These are phyloP conservation scores for Podospora sp. DNA, from an alignment of 495 filamentous ascomycete species.

Conservation along the genomic window DNA sequence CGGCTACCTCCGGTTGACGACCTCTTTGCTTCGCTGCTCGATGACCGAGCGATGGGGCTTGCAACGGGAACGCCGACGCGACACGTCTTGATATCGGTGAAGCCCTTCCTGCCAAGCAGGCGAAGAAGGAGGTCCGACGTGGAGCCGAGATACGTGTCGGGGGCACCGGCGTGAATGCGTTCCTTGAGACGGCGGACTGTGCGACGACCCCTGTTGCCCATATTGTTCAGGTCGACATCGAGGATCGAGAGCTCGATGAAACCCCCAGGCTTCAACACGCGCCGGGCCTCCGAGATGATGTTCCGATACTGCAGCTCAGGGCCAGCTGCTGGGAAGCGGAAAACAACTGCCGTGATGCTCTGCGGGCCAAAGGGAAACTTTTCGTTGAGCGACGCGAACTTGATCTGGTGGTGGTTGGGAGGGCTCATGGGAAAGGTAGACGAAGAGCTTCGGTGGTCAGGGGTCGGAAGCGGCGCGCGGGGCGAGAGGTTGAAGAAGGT, in stretches of 20 bases:
- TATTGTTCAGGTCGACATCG: slow-evolving; percentile 84
- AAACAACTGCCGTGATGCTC: slow-evolving; percentile 82
- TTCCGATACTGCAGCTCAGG: slow-evolving; percentile 75
- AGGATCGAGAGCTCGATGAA: slow-evolving; percentile 86
- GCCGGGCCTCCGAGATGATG: slow-evolving; percentile 83
- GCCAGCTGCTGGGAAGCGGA: slow-evolving; percentile 81
- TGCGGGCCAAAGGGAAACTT: slow-evolving; percentile 86
- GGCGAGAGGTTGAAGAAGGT: slow-evolving; percentile 83
- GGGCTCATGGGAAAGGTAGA: slow-evolving; percentile 60
- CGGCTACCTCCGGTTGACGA: neutral
- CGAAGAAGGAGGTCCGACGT: slow-evolving; percentile 78
- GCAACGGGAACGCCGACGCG: slow-evolving; percentile 88
- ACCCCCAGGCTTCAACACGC: slow-evolving; percentile 87
- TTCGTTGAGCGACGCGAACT: slow-evolving; percentile 65
- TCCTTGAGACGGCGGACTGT: slow-evolving; percentile 79
- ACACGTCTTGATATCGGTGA: slow-evolving; percentile 82
- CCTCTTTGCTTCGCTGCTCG: slow-evolving; percentile 31
- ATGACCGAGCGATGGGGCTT: slow-evolving; percentile 57
- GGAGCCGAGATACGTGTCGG: slow-evolving; percentile 69
- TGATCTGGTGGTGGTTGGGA: slow-evolving; percentile 82
- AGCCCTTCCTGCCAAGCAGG: slow-evolving; percentile 75
- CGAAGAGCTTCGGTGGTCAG: slow-evolving; percentile 37
- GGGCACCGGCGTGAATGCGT: slow-evolving; percentile 61
- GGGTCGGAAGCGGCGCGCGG: slow-evolving; percentile 43
- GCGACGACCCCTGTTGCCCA: slow-evolving; percentile 75